These are phyloP conservation scores for Bryoglossum gracile DNA, from an alignment of 495 filamentous ascomycete genomes.

Conservation along the genomic window DNA sequence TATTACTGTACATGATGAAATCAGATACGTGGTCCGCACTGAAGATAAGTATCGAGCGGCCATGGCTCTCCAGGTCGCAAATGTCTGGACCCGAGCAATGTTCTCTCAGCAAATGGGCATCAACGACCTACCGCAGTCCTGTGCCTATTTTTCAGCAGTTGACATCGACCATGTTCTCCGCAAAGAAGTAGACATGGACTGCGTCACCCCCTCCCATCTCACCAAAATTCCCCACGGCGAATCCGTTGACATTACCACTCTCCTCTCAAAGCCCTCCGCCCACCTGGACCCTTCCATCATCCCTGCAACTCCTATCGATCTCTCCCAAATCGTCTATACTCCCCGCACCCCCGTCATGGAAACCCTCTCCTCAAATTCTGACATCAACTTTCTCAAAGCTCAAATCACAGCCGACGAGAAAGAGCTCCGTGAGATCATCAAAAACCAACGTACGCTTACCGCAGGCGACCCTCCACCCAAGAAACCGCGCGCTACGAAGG, in stretches of 20 bases:
- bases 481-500: background rate
- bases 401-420: constrained; percentile 73
- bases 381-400: constrained; percentile 64
- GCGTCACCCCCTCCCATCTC: constrained; percentile 81
- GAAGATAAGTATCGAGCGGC: constrained; percentile 82
- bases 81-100: constrained; percentile 95
- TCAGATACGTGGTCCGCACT: constrained; percentile 82
- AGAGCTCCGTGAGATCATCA: constrained; percentile 68
- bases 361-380: constrained; percentile 22
- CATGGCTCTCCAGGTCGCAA: constrained; percentile 88
- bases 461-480: constrained; percentile 13
- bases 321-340: constrained; percentile 56
- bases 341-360: constrained; percentile 74
- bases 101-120: constrained; percentile 96
- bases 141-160: constrained; percentile 91
- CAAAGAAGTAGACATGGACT: constrained; percentile 98
- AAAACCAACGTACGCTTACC: constrained; percentile 37
- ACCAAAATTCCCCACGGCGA: constrained; percentile 77
- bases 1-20: constrained; percentile 97
- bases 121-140: constrained; percentile 84
- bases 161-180: constrained; percentile 90
- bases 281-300: constrained; percentile 55
- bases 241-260: constrained; percentile 65
- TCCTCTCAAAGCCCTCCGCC: constrained; percentile 59
- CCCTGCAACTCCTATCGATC: constrained; percentile 43